Base-by-base conservation (phyloP, 345 rosid genomes). In the Combretum micranthum region DNA sequence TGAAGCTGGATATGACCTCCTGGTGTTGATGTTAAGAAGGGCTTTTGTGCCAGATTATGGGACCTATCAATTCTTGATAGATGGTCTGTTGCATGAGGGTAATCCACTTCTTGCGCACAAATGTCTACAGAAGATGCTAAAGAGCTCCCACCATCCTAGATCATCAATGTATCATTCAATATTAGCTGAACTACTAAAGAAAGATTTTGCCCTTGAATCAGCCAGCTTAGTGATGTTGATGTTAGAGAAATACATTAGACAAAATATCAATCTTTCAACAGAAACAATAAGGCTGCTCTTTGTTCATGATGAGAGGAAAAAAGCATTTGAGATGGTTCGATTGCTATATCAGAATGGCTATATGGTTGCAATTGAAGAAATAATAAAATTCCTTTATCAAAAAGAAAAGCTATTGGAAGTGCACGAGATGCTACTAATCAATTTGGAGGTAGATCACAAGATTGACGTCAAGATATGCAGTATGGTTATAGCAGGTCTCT, bases 1-100 rank as follows among this genome's bases (percentile, higher is more conserved):
- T 53, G 69, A 71, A 67, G 74, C 77, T 51, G 97, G 80, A 37
- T 83, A 78, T 50, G 76, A 81, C 64, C 77, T 90, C 43, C 68
- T 84, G 74, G 77, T 81, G 50, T 79, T 81, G 56, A 90, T 90
- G 97, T 62, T 90, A 50, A 77, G 87, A 72, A 77, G 81, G 69
- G 81, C 72, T 45, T 90, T 68, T 61, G 71, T 60, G 56, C 97
- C 93, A 52, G 87, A 79, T 66, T 58, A 63, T 53, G 84, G 80
- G 57, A 80, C 78, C 62, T 90, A 84, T 55, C 72, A 70, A 64
- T 57, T 70, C 8, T 66, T 90, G 66, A 78, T 85, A 44, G 66
- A 69, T 54, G 93, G 90, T 55, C 70, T 90, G 51, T 72, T 83
- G 76, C 70, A 65, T 65, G 68, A 64, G 39, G 82, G 68, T 46